These are phyloP conservation scores for Petunia hybrid DNA, from an alignment of 305 asterid genomes.

Conservation along the genomic window DNA sequence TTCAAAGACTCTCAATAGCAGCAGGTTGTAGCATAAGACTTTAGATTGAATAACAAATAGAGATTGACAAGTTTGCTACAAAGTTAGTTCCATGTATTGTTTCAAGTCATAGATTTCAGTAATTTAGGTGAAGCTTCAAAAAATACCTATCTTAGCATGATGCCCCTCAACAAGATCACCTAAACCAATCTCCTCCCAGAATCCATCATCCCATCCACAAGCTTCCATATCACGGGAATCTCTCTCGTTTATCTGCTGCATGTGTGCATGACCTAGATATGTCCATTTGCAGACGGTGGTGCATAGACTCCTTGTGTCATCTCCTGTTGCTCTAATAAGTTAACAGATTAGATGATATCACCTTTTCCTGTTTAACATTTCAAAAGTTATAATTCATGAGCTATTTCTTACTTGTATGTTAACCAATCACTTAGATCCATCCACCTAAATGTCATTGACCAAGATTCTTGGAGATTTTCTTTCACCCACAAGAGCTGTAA, in stretches of 20 bases:
- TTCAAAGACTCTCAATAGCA: not conserved
- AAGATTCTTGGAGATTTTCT: conserved; percentile 88
- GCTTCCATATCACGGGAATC: conserved; percentile 89
- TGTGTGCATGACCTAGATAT: conserved; percentile 97
- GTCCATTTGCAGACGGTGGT: conserved; percentile 99
- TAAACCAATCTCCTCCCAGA: conserved; percentile 97
- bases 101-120: conserved; percentile 33
- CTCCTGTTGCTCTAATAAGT: conserved; percentile 89
- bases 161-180: conserved; percentile 94
- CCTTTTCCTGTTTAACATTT: conserved; percentile 23
- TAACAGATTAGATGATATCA: conserved; percentile 28
- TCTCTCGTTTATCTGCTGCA: conserved; percentile 78
- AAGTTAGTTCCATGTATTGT: conserved; percentile 11
- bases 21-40: not conserved
- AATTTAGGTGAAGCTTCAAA: conserved; percentile 28
- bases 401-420: conserved; percentile 70
- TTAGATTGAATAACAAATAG: not conserved
- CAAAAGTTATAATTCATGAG: conserved; percentile 25
- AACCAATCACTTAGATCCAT: conserved; percentile 99
- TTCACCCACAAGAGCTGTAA: conserved; percentile 97
- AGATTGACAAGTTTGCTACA: not conserved
- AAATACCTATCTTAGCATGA: conserved; percentile 92
- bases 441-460: conserved; percentile 96
- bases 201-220: conserved; percentile 98
- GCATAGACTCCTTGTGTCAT: conserved; percentile 97